These are phyloP conservation scores for Rhytidhysteron rufulum DNA, from an alignment of 2,329 filamentous ascomycete species.

Conservation along the genomic window DNA sequence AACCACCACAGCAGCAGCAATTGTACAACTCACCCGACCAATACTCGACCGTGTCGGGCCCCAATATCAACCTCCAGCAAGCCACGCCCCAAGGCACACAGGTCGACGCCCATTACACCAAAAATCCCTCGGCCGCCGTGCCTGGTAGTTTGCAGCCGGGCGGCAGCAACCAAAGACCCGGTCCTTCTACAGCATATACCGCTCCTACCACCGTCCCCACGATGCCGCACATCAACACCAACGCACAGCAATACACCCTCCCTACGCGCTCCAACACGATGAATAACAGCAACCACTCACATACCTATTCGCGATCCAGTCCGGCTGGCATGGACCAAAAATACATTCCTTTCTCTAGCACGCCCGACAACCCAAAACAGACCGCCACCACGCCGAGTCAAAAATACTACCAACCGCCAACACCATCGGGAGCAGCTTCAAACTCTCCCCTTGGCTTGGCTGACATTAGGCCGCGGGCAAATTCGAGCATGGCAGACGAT, in stretches of 20 bases:
- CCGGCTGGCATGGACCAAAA: constrained; percentile 63
- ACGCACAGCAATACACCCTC: constrained; percentile 57
- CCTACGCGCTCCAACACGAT: constrained; percentile 65
- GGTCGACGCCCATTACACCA: constrained; percentile 50
- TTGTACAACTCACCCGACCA: constrained; percentile 49
- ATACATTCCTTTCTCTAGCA: constrained; percentile 61
- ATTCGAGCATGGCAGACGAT: constrained; percentile 74
- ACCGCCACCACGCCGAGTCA: constrained; percentile 41
- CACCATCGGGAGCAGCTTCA: constrained; percentile 58
- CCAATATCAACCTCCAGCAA: constrained; percentile 59
- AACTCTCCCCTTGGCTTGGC: constrained; percentile 88
- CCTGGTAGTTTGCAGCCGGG: constrained; percentile 58
- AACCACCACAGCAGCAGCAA: constrained; percentile 22
- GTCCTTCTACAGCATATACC: constrained; percentile 52
- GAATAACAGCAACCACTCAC: constrained; percentile 42
- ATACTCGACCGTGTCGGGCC: constrained; percentile 43
- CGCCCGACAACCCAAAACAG: constrained; percentile 56
- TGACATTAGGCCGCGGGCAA: constrained; percentile 83
- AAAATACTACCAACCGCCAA: constrained; percentile 55
- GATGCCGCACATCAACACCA: constrained; percentile 48
- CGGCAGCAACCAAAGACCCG: constrained; percentile 50
- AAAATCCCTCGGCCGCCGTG: constrained; percentile 38
- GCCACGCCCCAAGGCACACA: constrained; percentile 43
- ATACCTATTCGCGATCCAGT: constrained; percentile 77
- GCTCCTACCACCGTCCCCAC: constrained; percentile 57